Percentiles rank a stretch among this genome's conserved stretches.
Conservation (phyloP, 1,284 basidiomycete species). For the Sanghuangporus weigelae region DNA sequence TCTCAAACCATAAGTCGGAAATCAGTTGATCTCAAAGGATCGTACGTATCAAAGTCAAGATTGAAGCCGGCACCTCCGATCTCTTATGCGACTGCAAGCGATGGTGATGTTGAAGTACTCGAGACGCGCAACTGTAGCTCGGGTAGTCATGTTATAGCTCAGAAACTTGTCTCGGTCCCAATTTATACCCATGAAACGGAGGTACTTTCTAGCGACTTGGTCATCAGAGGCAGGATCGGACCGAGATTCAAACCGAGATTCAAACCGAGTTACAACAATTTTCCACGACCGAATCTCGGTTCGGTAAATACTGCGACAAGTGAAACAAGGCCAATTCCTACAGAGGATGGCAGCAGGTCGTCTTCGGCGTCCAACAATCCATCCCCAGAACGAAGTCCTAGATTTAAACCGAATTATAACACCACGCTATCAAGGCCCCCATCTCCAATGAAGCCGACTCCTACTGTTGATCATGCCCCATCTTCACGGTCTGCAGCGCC, state of each 20-base stretch:
- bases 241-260: slow-evolving; percentile 1
- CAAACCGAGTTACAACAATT: not conserved
- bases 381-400: not conserved
- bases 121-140: not conserved
- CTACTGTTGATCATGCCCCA: not conserved
- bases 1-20: not conserved
- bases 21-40: too few relatives aligned
- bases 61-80: not conserved
- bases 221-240: not conserved
- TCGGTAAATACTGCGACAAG: not conserved
- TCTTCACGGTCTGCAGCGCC: not conserved
- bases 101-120: not conserved
- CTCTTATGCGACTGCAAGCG: not conserved
- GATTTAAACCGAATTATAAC: not conserved
- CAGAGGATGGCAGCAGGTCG: not conserved
- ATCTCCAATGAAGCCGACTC: not conserved
- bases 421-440: slow-evolving; percentile 11
- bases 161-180: not conserved
- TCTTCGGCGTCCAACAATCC: not conserved
- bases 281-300: not conserved
- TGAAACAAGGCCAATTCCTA: not conserved
- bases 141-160: too few relatives aligned
- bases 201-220: not conserved
- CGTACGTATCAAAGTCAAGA: not conserved
- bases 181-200: not conserved